Evolutionary conservation across 495 filamentous ascomycete genomes (phyloP), one percentile per base, ranked within the genome.

Genomic region (Penicillium salamii): DNA sequence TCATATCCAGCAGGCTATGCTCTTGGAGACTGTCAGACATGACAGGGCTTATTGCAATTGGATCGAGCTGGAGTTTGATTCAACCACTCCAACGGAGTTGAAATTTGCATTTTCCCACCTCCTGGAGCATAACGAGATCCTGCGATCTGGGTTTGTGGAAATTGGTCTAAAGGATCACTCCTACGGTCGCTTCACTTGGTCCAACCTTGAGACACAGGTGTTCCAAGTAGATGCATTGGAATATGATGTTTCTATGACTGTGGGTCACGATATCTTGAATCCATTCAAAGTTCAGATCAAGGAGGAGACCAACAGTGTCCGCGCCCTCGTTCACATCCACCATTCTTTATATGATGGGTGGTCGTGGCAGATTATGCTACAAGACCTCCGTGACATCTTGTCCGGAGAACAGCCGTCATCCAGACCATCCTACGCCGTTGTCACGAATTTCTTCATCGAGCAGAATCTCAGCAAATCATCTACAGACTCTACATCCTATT

Each of bases 281-380:
- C 86, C 87, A 1, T 67, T 89, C 31, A 71, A 63, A 2, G 65
- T 86, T 8, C 76, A 83, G 38, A 59, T 90, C 1, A 54, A 63
- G 5, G 44, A 54, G 9, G 53, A 38, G 18, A 32, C 46, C 3
- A 46, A 58, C 1, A 50, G 50, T 3, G 45, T 78, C 2, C 63
- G 76, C 76, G 31, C 63, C 5, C 40, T 71, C 5, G 50, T 75
- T 9, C 69, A 70, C 28, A 75, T 92, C 5, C 89, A 91, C 52
- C 89, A 95, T 66, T 80, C 85, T 0, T 59, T 91, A 0, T 93
- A 93, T 55, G 89, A 95, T 57, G 89, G 88, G 5, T 95, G 89
- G 89, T 88, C 86, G 5, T 76, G 88, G 58, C 88, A 92, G 44
- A 64, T 90, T 26, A 62, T 93, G 0, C 57, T 89, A 17, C 67